A percentile compares a stretch with the other conserved stretches of the same genome.
Evolutionary conservation across 805 yeast genomes (phyloP).

Genomic region (Diddensiella transvaalensis): DNA sequence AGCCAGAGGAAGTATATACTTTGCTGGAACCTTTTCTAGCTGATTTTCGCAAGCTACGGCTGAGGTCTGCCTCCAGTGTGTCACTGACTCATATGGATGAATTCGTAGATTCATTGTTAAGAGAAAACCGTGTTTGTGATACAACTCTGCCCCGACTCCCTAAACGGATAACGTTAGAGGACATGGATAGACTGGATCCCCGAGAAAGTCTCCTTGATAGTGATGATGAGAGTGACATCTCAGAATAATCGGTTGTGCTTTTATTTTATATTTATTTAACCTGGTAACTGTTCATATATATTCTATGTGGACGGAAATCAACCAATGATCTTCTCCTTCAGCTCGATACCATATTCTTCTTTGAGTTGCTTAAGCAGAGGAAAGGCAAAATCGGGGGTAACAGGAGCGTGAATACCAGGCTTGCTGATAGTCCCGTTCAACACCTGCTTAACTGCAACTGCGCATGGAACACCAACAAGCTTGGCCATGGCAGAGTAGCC

Average conservation of each 20-base stretch:
- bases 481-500: conserved; percentile 99
- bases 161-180: conserved; percentile 36
- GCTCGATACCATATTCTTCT: conserved; percentile 81
- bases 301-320: not conserved
- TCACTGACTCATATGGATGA: conserved; percentile 64
- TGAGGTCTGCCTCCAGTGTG: conserved; percentile 39
- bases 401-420: conserved; percentile 91
- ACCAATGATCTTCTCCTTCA: conserved; percentile 72
- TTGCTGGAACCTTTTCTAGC: conserved; percentile 51
- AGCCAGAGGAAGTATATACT: conserved; percentile 45
- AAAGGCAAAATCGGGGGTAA: conserved; percentile 82
- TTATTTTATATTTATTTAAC: conserved; percentile 16
- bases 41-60: conserved; percentile 69
- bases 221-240: conserved; percentile 41
- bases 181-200: conserved; percentile 32
- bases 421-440: conserved; percentile 72
- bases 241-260: too few relatives aligned
- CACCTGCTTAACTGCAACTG: conserved; percentile 86
- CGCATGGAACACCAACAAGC: conserved; percentile 97
- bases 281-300: not conserved
- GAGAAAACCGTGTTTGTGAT: conserved; percentile 61
- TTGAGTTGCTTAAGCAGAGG: conserved; percentile 89
- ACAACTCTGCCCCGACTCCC: conserved; percentile 65
- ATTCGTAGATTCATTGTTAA: conserved; percentile 59
- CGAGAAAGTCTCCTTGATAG: conserved; percentile 34